phyloP scores from a whole-genome alignment of 805 yeast genomes.

The Ogataea naganishii region DNA sequence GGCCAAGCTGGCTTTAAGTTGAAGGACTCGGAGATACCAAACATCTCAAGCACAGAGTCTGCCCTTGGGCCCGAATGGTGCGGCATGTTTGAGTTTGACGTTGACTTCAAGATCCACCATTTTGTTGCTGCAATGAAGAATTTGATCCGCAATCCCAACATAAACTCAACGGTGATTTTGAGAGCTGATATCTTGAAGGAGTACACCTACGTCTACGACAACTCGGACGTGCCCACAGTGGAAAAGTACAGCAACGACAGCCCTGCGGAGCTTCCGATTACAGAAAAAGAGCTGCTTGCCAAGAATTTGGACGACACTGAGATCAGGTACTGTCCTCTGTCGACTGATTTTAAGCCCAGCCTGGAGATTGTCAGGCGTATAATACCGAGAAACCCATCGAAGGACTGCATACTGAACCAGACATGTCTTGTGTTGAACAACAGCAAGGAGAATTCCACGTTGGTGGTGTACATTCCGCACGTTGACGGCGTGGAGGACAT shows the following conservation, averaged over 20 bases:
- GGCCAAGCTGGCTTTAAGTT: slow-evolving; percentile 4
- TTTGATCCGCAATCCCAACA: slow-evolving; percentile 74
- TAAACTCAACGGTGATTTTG: slow-evolving; percentile 84
- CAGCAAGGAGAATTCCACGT: slow-evolving; percentile 28
- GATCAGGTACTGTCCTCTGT: slow-evolving; percentile 26
- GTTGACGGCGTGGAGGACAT: slow-evolving; percentile 45
- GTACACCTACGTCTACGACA: slow-evolving; percentile 29
- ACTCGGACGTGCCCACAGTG: slow-evolving; percentile 19
- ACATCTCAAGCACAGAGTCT: slow-evolving; percentile 31
- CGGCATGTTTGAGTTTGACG: slow-evolving; percentile 41
- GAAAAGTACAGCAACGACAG: slow-evolving; percentile 18
- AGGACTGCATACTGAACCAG: slow-evolving; percentile 77
- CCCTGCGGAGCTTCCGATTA: slow-evolving; percentile 25
- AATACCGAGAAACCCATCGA: slow-evolving; percentile 85
- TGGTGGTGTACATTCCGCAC: slow-evolving; percentile 77
- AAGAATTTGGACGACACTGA: slow-evolving; percentile 32
- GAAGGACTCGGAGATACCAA: slow-evolving; percentile 24
- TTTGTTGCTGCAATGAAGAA: slow-evolving; percentile 73
- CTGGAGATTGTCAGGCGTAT: slow-evolving; percentile 68
- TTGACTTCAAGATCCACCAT: slow-evolving; percentile 44
- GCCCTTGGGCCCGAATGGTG: slow-evolving; percentile 55
- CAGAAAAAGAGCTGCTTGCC: slow-evolving; percentile 14
- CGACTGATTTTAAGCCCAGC: slow-evolving; percentile 23
- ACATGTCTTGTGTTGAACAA: slow-evolving; percentile 54
- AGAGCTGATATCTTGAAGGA: slow-evolving; percentile 75